A percentile compares a stretch with the other conserved stretches of the same genome.
Evolutionary conservation across 2,329 filamentous ascomycete genomes (phyloP).

Genomic region (Colletotrichum lupini): DNA sequence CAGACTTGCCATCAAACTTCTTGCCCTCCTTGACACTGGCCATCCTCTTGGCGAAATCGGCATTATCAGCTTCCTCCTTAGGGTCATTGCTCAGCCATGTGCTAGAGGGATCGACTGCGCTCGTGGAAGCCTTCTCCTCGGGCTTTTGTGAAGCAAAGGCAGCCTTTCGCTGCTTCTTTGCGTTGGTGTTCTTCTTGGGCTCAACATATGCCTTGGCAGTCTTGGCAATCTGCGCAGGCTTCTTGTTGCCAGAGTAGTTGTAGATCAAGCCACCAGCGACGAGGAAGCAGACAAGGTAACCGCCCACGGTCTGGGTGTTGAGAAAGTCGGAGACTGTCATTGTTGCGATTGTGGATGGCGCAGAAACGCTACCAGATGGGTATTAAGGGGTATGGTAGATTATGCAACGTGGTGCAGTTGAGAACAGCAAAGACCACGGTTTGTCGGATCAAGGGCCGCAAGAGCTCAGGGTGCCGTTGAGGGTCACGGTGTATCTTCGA

Average conservation of each 20-base stretch:
- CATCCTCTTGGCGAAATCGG: conserved; percentile 82
- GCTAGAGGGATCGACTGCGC: conserved; percentile 40
- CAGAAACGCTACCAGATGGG: neutral
- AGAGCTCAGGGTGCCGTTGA: conserved; percentile 10
- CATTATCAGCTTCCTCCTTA: conserved; percentile 74
- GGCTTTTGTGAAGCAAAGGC: conserved; percentile 52
- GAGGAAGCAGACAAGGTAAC: conserved; percentile 33
- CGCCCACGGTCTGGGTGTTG: conserved; percentile 33
- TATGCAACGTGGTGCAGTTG: neutral
- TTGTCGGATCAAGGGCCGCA: conserved; percentile 19
- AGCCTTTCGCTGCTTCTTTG: conserved; percentile 59
- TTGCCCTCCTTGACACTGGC: conserved; percentile 77
- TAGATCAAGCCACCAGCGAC: conserved; percentile 34
- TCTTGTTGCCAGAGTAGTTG: conserved; percentile 42
- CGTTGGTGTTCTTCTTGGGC: conserved; percentile 52
- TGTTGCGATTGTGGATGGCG: conserved; percentile 29
- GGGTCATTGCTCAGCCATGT: conserved; percentile 45
- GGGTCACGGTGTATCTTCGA: neutral
- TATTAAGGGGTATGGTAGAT: conserved; percentile 22
- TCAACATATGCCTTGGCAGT: conserved; percentile 43
- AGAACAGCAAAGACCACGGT: conserved; percentile 9
- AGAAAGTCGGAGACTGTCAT: conserved; percentile 37
- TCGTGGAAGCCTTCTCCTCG: conserved; percentile 46
- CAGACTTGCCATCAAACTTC: conserved; percentile 64
- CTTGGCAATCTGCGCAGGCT: conserved; percentile 43